Conservation (phyloP, 2,329 filamentous ascomycete genomes). For the Penicillium sp. region DNA sequence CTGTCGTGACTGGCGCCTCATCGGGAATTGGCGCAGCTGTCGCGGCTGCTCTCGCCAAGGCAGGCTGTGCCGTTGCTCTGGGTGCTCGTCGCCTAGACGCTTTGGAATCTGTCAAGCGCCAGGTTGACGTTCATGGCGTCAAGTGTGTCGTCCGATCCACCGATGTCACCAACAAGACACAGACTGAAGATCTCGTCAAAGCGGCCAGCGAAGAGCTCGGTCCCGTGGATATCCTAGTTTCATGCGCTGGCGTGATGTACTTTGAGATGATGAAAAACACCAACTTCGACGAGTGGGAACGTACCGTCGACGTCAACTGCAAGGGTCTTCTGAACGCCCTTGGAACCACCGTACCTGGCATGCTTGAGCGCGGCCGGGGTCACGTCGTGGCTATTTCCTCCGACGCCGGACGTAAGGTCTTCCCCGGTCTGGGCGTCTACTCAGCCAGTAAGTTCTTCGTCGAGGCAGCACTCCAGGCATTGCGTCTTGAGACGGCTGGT, state of each 20-base stretch:
- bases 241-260: constrained; percentile 83
- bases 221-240: constrained; percentile 73
- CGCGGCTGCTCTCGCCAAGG: constrained; percentile 63
- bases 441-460: constrained; percentile 84
- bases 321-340: constrained; percentile 75
- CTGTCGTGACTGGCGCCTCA: constrained; percentile 74
- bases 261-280: constrained; percentile 82
- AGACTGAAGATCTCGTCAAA: constrained; percentile 66
- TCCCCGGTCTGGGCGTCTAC: constrained; percentile 78
- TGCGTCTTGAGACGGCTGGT: constrained; percentile 74
- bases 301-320: constrained; percentile 82
- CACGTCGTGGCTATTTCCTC: constrained; percentile 81
- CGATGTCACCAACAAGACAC: constrained; percentile 65
- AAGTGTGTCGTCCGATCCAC: constrained; percentile 69
- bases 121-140: constrained; percentile 56
- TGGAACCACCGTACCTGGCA: constrained; percentile 65
- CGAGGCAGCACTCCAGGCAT: constrained; percentile 71
- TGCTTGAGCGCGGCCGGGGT: constrained; percentile 67
- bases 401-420: constrained; percentile 77
- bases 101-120: constrained; percentile 65
- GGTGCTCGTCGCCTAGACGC: constrained; percentile 69
- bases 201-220: constrained; percentile 63
- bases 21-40: constrained; percentile 78
- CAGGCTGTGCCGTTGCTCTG: constrained; percentile 70
- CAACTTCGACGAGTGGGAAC: constrained; percentile 73